These are phyloP conservation scores for Fusarium nodosum DNA, from an alignment of 2,329 filamentous ascomycete species.

Conservation along the genomic window DNA sequence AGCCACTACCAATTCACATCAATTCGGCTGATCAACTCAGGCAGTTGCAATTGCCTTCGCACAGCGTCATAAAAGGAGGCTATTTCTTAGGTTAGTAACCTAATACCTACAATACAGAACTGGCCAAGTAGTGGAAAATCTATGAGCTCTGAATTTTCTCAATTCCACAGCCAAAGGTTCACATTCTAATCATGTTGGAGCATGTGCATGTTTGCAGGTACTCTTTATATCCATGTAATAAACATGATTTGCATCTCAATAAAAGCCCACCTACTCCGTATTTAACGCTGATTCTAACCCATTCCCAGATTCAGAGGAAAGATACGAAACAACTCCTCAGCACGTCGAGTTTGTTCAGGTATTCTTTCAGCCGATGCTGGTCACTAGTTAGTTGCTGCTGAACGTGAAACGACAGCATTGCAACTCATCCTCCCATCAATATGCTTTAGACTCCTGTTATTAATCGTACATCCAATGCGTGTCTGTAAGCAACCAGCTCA, in stretches of 20 bases:
- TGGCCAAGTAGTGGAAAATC: background rate
- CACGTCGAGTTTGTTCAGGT: slow-evolving; percentile 10
- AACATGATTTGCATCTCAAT: slow-evolving; percentile 6
- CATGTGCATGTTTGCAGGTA: background rate
- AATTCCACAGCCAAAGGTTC: background rate
- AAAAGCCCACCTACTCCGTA: slow-evolving; percentile 17
- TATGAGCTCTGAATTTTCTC: background rate
- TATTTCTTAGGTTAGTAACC: background rate
- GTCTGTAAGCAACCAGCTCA: slow-evolving; percentile 9
- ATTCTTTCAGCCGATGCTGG: slow-evolving; percentile 9
- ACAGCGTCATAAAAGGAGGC: background rate
- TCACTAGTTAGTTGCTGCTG: background rate
- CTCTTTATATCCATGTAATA: background rate
- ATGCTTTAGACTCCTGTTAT: slow-evolving; percentile 15
- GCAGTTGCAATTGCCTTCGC: background rate
- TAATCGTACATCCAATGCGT: slow-evolving; percentile 37
- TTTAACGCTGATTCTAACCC: slow-evolving; percentile 28
- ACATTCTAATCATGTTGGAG: background rate
- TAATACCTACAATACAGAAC: background rate
- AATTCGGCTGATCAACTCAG: background rate
- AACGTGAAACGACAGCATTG: background rate
- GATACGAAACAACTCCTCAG: background rate
- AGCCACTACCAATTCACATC: slow-evolving; percentile 4
- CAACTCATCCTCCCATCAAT: slow-evolving; percentile 16
- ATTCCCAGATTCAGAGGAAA: slow-evolving; percentile 20